Evolutionary conservation across 2,329 filamentous ascomycete genomes (phyloP), one percentile per base, ranked within the genome.

Genomic region (Aspergillus pseudoviridinutans): DNA sequence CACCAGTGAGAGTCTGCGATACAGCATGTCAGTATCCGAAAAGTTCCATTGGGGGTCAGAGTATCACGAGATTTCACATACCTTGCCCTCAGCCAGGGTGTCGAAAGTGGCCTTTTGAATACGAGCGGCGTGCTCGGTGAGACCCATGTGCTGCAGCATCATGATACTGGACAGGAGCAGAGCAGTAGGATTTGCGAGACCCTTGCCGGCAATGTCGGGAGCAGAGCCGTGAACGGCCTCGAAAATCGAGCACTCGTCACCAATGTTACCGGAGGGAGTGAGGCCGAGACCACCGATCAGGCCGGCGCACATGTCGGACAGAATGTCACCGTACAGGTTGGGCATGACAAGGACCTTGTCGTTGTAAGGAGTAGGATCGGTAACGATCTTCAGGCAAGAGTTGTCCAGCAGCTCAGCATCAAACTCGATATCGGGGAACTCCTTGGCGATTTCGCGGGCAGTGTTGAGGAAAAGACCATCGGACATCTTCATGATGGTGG

Each of bases 401-500:
- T 99, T 99, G 85, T 99, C 94, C 69, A 99, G 89, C 66, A 99
- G 86, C 85, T 99, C 94, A 69, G 91, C 91, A 74, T 97, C 93
- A 76, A 99, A 97, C 81, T 97, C 90, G 72, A 99, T 91, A 69
- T 87, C 83, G 64, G 94, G 94, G 86, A 90, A 99, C 75, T 97
- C 92, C 86, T 96, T 96, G 77, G 91, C 84, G 66, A 99, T 86
- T 61, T 94, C 85, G 67, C 87, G 82, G 68, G 89, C 94, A 62
- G 89, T 91, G 78, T 85, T 90, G 68, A 99, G 85, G 87, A 99
- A 99, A 61, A 99, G 90, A 81, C 94, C 94, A 78, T 99, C 94
- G 75, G 89, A 93, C 91, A 97, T 96, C 87, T 99, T 99, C 94
- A 99, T 99, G 82, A 99, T 99, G 74, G 94, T 97, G 77, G 94